Percentiles rank a stretch among this genome's conserved stretches.
These are phyloP conservation scores for Skeletonema marinoi DNA, from an alignment of 108 stramenopile genomes.

Conservation along the genomic window DNA sequence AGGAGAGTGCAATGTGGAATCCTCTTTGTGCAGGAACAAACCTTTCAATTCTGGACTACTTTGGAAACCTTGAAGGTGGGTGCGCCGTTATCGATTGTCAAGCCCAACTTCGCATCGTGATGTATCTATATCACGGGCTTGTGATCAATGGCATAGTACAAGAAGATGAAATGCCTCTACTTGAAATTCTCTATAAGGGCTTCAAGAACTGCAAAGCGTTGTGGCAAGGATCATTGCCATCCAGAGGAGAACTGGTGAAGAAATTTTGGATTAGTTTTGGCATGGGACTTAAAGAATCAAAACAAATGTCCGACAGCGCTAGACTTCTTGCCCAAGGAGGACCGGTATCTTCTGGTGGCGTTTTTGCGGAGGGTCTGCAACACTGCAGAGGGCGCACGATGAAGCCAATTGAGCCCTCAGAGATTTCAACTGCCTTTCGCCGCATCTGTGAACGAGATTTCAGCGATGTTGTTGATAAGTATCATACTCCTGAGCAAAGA, in stretches of 20 bases:
- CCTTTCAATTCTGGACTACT: slow-evolving; percentile 28
- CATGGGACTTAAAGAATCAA: slow-evolving; percentile 14
- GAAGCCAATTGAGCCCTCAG: slow-evolving; percentile 36
- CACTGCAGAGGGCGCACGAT: slow-evolving; percentile 15
- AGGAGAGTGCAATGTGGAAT: slow-evolving; percentile 49
- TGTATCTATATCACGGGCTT: slow-evolving; percentile 61
- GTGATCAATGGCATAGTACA: slow-evolving; percentile 24
- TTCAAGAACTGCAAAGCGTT: slow-evolving; percentile 48
- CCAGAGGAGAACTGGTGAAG: slow-evolving; percentile 43
- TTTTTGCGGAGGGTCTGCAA: slow-evolving; percentile 1
- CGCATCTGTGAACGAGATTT: slow-evolving; percentile 50
- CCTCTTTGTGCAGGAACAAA: slow-evolving; percentile 54
- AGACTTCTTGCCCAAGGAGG: slow-evolving; percentile 3
- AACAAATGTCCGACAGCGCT: slow-evolving; percentile 34
- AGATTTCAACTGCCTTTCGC: slow-evolving; percentile 37
- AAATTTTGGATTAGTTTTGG: slow-evolving; percentile 52
- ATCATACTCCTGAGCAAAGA: slow-evolving; percentile 53
- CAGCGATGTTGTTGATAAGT: slow-evolving; percentile 48
- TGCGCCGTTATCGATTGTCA: slow-evolving; percentile 42
- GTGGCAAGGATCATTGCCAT: slow-evolving; percentile 50
- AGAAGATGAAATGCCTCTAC: slow-evolving; percentile 20
- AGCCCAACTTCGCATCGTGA: slow-evolving; percentile 48
- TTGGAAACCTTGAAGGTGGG: slow-evolving; percentile 53
- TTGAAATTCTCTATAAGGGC: slow-evolving; percentile 39
- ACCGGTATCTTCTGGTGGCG: neutral